Evolutionary conservation across 805 yeast genomes (phyloP), one percentile per base, ranked within the genome.

Genomic region (Ogataea kodamae): DNA sequence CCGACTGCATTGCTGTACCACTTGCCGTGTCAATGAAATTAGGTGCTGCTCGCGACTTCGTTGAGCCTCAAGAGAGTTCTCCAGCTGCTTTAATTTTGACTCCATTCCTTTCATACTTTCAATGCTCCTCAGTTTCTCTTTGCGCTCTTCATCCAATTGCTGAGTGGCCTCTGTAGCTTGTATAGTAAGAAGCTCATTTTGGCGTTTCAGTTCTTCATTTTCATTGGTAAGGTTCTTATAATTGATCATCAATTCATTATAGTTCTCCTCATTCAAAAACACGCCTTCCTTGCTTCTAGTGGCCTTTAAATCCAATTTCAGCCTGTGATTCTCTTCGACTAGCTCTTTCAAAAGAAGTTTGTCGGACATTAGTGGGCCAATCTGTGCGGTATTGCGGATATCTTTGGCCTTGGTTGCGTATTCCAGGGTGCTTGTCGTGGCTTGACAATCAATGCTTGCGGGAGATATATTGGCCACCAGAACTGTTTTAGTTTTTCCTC

Each of bases 391-490:
- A 45, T 74, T 74, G 43, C 62, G 64, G 34, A 74, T 72, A 40
- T 64, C 68, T 42, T 74, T 74, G 5, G 79, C 80, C 45, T 72
- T 72, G 17, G 73, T 61, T 1, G 80, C 80, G 51, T 74, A 75
- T 30, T 73, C 74, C 22, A 75, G 53, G 0, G 81, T 74, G 20
- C 74, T 69, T 3, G 65, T 44, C 4, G 79, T 73, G 39, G 75
- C 76, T n/a, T 65, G 67, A 14, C 62, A 52, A 43, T 72, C 74
- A 14, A 61, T 39, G 18, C 58, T 54, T 5, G 76, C 67, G 0
- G 95, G 94, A 0, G 94, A 78, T 0, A 87, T 67, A 54, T 94
- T 86, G 13, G 92, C 92, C n/a, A 87, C 72, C 82, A 87, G 76
- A 1, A 81, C 80, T 0, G 95, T 88, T 50, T 81, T 83, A n/a